These are phyloP conservation scores for Aspergillus melleus DNA, from an alignment of 2,329 filamentous ascomycete species.

Conservation along the genomic window DNA sequence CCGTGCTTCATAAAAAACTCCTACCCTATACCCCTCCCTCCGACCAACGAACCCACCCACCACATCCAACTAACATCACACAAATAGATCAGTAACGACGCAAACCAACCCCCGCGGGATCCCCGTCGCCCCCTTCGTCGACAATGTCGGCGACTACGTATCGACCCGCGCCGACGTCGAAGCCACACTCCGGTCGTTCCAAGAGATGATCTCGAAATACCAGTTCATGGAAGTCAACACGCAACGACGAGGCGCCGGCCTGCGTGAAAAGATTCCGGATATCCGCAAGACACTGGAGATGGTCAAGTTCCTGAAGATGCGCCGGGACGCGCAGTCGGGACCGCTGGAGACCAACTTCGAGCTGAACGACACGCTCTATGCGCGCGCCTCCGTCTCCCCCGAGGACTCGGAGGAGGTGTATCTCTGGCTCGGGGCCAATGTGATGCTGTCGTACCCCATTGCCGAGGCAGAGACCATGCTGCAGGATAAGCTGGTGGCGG, in stretches of 20 bases:
- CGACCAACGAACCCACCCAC: background rate
- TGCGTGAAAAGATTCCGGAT: conserved; percentile 95
- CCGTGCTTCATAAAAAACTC: background rate
- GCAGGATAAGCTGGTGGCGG: conserved; percentile 72
- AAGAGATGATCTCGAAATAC: conserved; percentile 75
- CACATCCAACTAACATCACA: conserved; percentile 15
- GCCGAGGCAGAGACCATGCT: conserved; percentile 81
- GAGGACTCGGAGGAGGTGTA: conserved; percentile 80
- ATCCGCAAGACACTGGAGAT: conserved; percentile 95
- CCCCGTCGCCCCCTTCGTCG: conserved; percentile 48
- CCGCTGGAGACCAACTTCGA: conserved; percentile 88
- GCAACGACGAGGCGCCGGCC: conserved; percentile 73
- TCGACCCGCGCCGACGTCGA: conserved; percentile 47
- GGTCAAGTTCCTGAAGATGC: conserved; percentile 78
- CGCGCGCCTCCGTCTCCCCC: conserved; percentile 77
- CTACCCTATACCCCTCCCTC: background rate
- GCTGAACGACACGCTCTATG: conserved; percentile 92
- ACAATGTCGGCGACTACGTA: conserved; percentile 49
- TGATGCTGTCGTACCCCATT: conserved; percentile 94
- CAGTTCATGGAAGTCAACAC: conserved; percentile 99
- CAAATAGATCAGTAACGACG: conserved; percentile 27
- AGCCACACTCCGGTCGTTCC: conserved; percentile 46
- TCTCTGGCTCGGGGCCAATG: conserved; percentile 96
- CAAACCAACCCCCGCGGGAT: conserved; percentile 49
- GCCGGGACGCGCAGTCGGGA: conserved; percentile 59